Evolutionary conservation across 2,329 filamentous ascomycete genomes (phyloP), one percentile per base, ranked within the genome.

Genomic region (Neonectria ditissima): DNA sequence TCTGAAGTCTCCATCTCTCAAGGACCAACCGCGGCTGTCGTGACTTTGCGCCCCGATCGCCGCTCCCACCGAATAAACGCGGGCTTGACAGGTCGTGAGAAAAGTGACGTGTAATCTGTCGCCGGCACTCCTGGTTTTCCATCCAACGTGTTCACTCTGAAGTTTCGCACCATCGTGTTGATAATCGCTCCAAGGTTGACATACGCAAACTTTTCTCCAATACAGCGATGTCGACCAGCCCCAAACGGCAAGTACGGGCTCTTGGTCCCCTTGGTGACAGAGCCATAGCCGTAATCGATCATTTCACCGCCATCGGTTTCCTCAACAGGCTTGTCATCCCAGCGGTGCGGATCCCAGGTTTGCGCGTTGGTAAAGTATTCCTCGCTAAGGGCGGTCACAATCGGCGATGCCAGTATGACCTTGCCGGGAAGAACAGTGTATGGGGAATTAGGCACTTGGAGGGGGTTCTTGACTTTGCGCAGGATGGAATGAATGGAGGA

Each of bases 151-250:
- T 75, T 79, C 47, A 92, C 81, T 74, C 84, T 87, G 73, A 92
- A 85, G 51, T 87, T 80, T 11, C 89, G 80, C 10, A 92, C 84
- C 63, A 92, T 76, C 0, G 84, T 87, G 0, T 85, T 84, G 24
- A 92, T 78, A 64, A 93, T 92, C 9, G 87, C 87, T 16, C 84
- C 83, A 44, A 93, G 75, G 73, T 93, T 91, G 47, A 91, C 77
- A 70, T 92, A 92, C 0, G 91, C 90, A 75, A 92, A 93, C 74
- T 92, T 90, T 80, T 93, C 91, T 18, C 91, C 91, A 62, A 93
- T 92, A 71, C 91, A 93, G 20, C 91, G 82, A 76, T 93, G 91
- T 47, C 91, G 82, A 0, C 91, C 91, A 0, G 89, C 91, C 2
- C 91, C 91, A 71, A 93, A 93, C 0, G 91, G 91, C 2, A 92